Evolutionary conservation across 2,329 filamentous ascomycete species (phyloP).

Genomic region (Ophiosphaerella herpotricha): DNA sequence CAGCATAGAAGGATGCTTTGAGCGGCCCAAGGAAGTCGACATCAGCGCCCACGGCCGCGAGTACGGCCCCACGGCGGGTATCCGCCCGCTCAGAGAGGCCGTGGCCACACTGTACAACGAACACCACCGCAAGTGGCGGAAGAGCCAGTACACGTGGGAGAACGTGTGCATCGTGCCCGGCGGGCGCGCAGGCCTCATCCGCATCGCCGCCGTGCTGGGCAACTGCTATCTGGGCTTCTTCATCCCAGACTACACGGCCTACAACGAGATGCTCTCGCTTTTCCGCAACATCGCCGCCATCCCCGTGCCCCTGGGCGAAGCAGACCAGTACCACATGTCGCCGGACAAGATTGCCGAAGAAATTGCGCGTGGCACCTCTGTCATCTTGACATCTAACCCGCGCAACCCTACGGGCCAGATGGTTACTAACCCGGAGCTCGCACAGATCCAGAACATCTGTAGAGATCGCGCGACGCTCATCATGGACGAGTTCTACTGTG

Average conservation of each 20-base stretch:
- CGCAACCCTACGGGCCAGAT: conserved; percentile 93
- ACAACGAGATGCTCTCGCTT: conserved; percentile 94
- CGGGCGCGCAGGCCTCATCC: conserved; percentile 87
- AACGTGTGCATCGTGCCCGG: conserved; percentile 97
- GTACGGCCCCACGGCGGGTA: conserved; percentile 91
- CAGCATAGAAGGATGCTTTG: conserved; percentile 87
- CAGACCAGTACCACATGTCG: conserved; percentile 91
- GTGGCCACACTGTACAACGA: conserved; percentile 93
- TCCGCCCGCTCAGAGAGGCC: conserved; percentile 85
- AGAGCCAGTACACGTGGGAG: conserved; percentile 92
- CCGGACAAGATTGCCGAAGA: conserved; percentile 91
- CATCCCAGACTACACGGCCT: conserved; percentile 88
- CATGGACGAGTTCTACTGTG: conserved; percentile 89
- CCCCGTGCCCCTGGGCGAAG: conserved; percentile 70
- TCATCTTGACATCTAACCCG: conserved; percentile 93
- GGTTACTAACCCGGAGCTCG: conserved; percentile 80
- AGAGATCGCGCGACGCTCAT: conserved; percentile 88
- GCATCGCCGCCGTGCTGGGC: conserved; percentile 90
- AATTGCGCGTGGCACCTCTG: conserved; percentile 75
- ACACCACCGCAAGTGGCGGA: conserved; percentile 85
- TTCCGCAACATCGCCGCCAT: conserved; percentile 74
- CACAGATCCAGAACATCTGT: conserved; percentile 91
- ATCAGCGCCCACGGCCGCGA: conserved; percentile 79
- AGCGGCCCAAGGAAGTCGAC: conserved; percentile 77
- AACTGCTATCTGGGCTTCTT: conserved; percentile 94